Evolutionary conservation across 352 stramenopile species (phyloP).

Genomic region (Globisporangium yorkense): DNA sequence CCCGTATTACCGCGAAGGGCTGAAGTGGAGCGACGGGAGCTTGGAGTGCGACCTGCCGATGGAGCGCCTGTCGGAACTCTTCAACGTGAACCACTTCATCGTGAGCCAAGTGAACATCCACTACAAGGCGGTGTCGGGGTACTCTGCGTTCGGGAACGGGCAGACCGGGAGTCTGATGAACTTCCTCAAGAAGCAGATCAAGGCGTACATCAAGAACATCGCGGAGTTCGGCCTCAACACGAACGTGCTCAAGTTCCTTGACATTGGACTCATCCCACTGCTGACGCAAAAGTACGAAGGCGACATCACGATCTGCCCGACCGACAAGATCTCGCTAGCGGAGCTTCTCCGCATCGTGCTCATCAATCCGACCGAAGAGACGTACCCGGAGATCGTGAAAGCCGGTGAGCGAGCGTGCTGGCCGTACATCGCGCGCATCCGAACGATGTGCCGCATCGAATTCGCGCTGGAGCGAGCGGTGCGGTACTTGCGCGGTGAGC

Average conservation of each 20-base stretch:
- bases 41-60: constrained; percentile 94
- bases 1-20: constrained; percentile 69
- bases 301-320: constrained; percentile 97
- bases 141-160: constrained; percentile 63
- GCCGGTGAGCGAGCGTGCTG: constrained; percentile 91
- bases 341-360: constrained; percentile 77
- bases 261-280: constrained; percentile 73
- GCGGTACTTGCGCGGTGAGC: constrained; percentile 71
- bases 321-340: constrained; percentile 82
- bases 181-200: constrained; percentile 95
- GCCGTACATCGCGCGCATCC: constrained; percentile 94
- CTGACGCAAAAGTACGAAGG: constrained; percentile 96
- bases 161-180: constrained; percentile 83
- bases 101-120: constrained; percentile 93
- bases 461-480: constrained; percentile 92
- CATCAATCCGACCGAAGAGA: constrained; percentile 66
- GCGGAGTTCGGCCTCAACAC: constrained; percentile 83
- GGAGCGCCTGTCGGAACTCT: constrained; percentile 93
- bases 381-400: constrained; percentile 64
- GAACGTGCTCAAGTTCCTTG: constrained; percentile 76
- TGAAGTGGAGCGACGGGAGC: constrained; percentile 95
- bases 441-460: constrained; percentile 95
- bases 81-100: constrained; percentile 99
- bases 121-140: constrained; percentile 82
- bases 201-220: constrained; percentile 87